Base-by-base conservation (phyloP, 176 grass and related monocot genomes). In the Thalia dealbata region DNA sequence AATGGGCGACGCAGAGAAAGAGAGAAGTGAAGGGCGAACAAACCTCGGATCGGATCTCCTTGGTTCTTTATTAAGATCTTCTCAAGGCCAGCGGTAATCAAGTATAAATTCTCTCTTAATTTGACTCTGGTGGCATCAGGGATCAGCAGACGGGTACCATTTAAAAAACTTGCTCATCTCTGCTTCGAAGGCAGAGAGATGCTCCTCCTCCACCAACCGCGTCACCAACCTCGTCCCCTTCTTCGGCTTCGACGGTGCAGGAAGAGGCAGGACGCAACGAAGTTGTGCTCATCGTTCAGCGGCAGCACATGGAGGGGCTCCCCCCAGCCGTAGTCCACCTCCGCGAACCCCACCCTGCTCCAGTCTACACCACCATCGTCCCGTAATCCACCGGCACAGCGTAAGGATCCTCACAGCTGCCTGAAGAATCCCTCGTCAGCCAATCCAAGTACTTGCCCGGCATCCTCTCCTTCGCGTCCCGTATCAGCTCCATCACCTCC, bases 161-260 rank as follows among this genome's bases (percentile, higher is more conserved):
- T n/a, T n/a, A n/a, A n/a, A n/a, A n/a, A n/a, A 83, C 67, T 89
- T 91, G 56, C 61, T 75, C 74, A 96, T 11, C 43, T 87, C 88
- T 24, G 84, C 77, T 0, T 23, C 9, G 71, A 91, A 89, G 64
- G 86, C 83, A 15, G 58, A 29, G 0, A 84, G 71, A 74, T 89
- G 92, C 62, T 82, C 73, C 35, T 18, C 6, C 60, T 91, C 83
- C 63, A 88, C 88, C 42, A 88, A 96, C 46, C 85, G 81, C 83
- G 86, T 72, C 74, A 89, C 72, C 73, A 96, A n/a, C 75, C 92
- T 69, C 67, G 89, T 77, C 8, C 88, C 92, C 79, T 84, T 83
- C 86, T 85, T 86, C 3, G 88, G 88, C 70, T 73, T 43, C 14
- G 32, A 42, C 0, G 86, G 88, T 89, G 86, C 73, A 96, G 74